A percentile compares a stretch with the other conserved stretches of the same genome.
These are phyloP conservation scores for Dactylonectria estremocensis DNA, from an alignment of 2,329 filamentous ascomycete genomes.

Conservation along the genomic window DNA sequence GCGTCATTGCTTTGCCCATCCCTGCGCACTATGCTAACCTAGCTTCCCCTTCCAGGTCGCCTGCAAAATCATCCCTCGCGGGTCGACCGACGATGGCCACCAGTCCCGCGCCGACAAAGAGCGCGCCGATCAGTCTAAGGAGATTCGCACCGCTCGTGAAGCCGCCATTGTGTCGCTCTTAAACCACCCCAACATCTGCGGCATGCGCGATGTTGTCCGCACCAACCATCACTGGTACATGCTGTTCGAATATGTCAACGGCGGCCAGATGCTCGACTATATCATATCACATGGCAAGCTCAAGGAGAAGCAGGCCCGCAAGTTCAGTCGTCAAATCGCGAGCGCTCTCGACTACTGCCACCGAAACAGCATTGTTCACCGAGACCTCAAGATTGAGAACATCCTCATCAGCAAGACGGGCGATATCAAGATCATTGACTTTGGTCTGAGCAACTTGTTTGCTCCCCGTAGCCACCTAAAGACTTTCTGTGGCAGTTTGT, in stretches of 20 bases:
- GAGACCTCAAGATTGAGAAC: constrained; percentile 98
- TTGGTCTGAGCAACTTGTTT: constrained; percentile 96
- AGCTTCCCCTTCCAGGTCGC: constrained; percentile 72
- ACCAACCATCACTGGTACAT: constrained; percentile 99
- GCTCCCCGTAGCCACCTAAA: constrained; percentile 88
- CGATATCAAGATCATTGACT: constrained; percentile 99
- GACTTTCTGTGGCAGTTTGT: constrained; percentile 97
- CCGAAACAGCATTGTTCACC: constrained; percentile 97
- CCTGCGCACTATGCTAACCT: constrained; percentile 35
- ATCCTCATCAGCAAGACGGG: constrained; percentile 99
- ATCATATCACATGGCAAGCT: constrained; percentile 98
- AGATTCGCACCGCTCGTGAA: constrained; percentile 94
- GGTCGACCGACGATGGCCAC: constrained; percentile 88
- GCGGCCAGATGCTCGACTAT: constrained; percentile 99
- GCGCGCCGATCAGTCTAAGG: constrained; percentile 94
- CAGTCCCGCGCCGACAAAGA: constrained; percentile 82
- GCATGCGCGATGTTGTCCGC: constrained; percentile 93
- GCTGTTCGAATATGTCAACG: constrained; percentile 99
- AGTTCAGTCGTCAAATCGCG: constrained; percentile 97
- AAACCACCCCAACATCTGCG: constrained; percentile 96
- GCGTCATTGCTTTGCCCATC: constrained; percentile 9
- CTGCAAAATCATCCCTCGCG: constrained; percentile 96
- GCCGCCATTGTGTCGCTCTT: constrained; percentile 96
- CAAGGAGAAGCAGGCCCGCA: constrained; percentile 98
- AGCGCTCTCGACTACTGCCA: constrained; percentile 98